Conservation (phyloP, 1,284 basidiomycete species). For the Hymenochaete sp. region DNA sequence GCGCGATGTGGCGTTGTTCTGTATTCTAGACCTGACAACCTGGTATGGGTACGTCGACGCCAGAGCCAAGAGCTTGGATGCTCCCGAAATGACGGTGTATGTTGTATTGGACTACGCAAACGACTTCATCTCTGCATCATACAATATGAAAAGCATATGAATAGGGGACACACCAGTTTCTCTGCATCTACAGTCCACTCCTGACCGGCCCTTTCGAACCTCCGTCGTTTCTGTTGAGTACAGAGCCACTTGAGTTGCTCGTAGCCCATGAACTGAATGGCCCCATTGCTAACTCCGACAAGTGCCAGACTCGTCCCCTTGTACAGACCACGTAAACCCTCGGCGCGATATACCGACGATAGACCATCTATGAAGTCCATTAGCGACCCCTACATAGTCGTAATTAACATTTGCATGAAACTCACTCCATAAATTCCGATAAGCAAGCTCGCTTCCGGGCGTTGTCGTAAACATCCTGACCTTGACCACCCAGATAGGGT, state of each 20-base stretch:
- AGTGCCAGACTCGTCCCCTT: conserved; percentile 85
- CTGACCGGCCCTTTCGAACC: conserved; percentile 49
- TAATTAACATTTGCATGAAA: conserved; percentile 19
- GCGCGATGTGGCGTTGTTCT: conserved; percentile 56
- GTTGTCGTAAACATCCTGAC: conserved; percentile 93
- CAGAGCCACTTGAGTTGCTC: conserved; percentile 93
- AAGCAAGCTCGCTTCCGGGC: conserved; percentile 55
- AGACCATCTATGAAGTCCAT: conserved; percentile 57
- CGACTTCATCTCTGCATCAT: too few relatives aligned
- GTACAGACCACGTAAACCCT: conserved; percentile 80
- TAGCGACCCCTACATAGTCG: conserved; percentile 1
- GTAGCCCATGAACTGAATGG: conserved; percentile 94
- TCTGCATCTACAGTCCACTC: conserved; percentile 67
- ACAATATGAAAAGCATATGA: too few relatives aligned
- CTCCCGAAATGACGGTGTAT: conserved; percentile 89
- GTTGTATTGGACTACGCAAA: conserved; percentile 72
- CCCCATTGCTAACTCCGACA: conserved; percentile 92
- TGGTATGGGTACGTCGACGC: conserved; percentile 93
- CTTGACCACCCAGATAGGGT: conserved; percentile 98
- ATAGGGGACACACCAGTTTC: conserved; percentile 75
- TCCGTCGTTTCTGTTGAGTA: conserved; percentile 64
- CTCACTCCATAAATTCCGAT: conserved; percentile 74
- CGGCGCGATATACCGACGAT: conserved; percentile 54
- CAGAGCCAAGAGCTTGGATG: conserved; percentile 83
- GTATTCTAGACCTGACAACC: conserved; percentile 90